These are phyloP conservation scores for Phlegmacium glaucopus DNA, from an alignment of 768 basidiomycete species.

Conservation along the genomic window DNA sequence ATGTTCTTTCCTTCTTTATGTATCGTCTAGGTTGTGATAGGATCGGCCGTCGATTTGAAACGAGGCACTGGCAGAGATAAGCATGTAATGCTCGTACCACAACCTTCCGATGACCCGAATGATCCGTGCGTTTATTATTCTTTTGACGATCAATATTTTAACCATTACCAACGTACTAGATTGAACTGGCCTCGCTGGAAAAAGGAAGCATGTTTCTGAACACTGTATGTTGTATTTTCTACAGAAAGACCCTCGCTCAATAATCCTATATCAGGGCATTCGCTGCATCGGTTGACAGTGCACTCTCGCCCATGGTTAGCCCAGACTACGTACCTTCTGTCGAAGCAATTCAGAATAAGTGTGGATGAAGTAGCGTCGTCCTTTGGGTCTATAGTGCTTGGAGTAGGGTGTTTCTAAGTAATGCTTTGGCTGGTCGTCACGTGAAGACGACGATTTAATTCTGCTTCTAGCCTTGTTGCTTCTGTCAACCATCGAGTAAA, in stretches of 20 bases:
- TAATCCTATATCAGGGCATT: conserved; percentile 26
- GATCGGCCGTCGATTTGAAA: conserved; percentile 32
- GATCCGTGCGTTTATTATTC: conserved; percentile 31
- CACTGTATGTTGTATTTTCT: conserved; percentile 24
- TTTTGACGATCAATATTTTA: background rate
- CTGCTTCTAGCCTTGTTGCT: conserved; percentile 31
- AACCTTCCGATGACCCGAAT: conserved; percentile 40
- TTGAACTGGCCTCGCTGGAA: conserved; percentile 44
- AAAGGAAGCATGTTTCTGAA: conserved; percentile 45
- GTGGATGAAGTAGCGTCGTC: conserved; percentile 41
- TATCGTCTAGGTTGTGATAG: conserved; percentile 24
- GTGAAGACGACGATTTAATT: too few species aligned
- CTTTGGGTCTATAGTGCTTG: conserved; percentile 38
- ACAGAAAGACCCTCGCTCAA: background rate
- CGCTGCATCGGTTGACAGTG: conserved; percentile 39
- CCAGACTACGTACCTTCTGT: conserved; percentile 39
- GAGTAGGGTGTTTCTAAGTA: conserved; percentile 37
- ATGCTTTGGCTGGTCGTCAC: too few species aligned
- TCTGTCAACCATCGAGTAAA: conserved; percentile 43
- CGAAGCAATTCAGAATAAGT: conserved; percentile 36
- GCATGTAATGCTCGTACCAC: conserved; percentile 39
- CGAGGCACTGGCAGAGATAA: conserved; percentile 32
- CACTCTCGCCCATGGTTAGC: conserved; percentile 40
- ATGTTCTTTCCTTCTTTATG: background rate
- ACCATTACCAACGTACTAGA: too few species aligned